These are phyloP conservation scores for Coemansia sp. DNA, from an alignment of 192 early-diverging fungal species.

Conservation along the genomic window DNA sequence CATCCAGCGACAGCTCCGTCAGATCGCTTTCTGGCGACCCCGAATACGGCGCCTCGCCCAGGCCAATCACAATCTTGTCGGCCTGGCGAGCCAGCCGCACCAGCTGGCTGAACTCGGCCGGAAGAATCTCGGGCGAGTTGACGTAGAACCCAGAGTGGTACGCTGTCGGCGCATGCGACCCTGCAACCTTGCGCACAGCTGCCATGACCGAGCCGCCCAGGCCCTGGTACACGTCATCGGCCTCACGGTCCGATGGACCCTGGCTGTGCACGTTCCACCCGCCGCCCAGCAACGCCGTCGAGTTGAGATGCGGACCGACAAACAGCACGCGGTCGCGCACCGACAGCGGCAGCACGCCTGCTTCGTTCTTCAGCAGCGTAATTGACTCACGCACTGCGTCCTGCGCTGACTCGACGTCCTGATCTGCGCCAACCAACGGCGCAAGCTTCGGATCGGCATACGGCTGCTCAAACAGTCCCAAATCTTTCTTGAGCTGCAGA, in stretches of 20 bases:
- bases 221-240: conserved; percentile 30
- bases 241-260: conserved; percentile 12
- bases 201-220: conserved; percentile 24
- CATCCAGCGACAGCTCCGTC: conserved; percentile 26
- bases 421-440: conserved; percentile 41
- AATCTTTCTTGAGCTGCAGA: conserved; percentile 65
- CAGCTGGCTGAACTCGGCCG: conserved; percentile 7
- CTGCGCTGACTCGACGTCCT: conserved; percentile 52
- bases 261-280: conserved; percentile 59
- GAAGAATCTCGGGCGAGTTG: background rate
- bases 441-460: conserved; percentile 38
- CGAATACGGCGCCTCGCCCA: conserved; percentile 29
- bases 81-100: conserved; percentile 18
- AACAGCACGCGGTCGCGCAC: conserved; percentile 53
- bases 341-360: conserved; percentile 50
- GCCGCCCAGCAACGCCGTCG: conserved; percentile 55
- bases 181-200: conserved; percentile 15
- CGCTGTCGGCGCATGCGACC: background rate
- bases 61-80: conserved; percentile 42
- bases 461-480: conserved; percentile 59
- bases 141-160: conserved; percentile 28
- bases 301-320: conserved; percentile 60
- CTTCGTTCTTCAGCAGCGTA: conserved; percentile 59
- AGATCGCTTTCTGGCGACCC: conserved; percentile 12
- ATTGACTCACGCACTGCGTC: conserved; percentile 59